Percentiles rank a stretch among this genome's conserved stretches.
phyloP scores from a whole-genome alignment of 1,284 basidiomycete genomes.

The Cryptococcus sp. region DNA sequence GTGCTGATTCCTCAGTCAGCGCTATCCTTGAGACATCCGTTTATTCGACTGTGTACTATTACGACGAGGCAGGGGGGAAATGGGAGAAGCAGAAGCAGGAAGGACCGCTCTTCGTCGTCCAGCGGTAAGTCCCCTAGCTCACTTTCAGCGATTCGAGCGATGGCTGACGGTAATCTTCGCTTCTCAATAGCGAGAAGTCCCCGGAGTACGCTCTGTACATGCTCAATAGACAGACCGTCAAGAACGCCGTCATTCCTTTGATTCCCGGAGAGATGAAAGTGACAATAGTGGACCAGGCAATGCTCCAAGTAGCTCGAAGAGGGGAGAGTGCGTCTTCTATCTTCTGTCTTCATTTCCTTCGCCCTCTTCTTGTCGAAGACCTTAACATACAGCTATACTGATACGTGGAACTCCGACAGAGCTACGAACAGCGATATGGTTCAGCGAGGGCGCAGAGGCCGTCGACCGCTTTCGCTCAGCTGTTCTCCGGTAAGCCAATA shows the following conservation, averaged over 20 bases:
- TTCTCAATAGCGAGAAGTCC: constrained; percentile 29
- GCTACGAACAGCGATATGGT: constrained; percentile 39
- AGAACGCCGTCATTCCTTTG: constrained; percentile 44
- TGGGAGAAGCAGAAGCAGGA: constrained; percentile 52
- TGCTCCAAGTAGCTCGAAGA: constrained; percentile 44
- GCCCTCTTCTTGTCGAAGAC: not conserved
- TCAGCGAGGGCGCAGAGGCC: constrained; percentile 34
- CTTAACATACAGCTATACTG: not conserved
- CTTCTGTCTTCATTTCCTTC: too few relatives aligned
- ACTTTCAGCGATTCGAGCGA: too few relatives aligned
- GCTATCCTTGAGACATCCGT: constrained; percentile 45
- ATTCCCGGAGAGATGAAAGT: constrained; percentile 48
- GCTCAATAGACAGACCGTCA: constrained; percentile 45
- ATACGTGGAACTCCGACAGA: constrained; percentile 14
- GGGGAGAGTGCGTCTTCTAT: constrained; percentile 42
- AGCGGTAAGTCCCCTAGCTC: constrained; percentile 28
- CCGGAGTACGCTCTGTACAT: constrained; percentile 48
- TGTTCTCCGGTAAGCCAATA: constrained; percentile 32
- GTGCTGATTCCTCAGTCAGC: constrained; percentile 38
- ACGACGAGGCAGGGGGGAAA: constrained; percentile 31
- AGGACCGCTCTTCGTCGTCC: constrained; percentile 47
- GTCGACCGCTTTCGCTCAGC: constrained; percentile 34
- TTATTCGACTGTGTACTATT: constrained; percentile 45
- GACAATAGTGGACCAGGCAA: constrained; percentile 35
- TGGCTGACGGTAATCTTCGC: too few relatives aligned